Percentiles rank a stretch among this genome's conserved stretches.
phyloP scores from a whole-genome alignment of 805 yeast species.

The Jamesozyma lodderae region DNA sequence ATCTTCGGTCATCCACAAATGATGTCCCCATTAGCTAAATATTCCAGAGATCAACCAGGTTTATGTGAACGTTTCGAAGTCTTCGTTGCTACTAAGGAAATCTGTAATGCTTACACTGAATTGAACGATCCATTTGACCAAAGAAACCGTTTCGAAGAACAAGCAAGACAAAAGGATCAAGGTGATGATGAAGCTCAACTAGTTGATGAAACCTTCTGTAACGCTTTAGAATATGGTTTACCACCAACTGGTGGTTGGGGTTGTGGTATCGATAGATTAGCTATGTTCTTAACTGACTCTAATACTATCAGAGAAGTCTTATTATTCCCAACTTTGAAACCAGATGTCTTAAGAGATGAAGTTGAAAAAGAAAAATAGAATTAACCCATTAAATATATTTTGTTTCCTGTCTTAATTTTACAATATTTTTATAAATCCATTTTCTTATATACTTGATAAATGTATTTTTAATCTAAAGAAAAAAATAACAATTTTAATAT shows the following conservation, averaged over 20 bases:
- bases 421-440: not conserved
- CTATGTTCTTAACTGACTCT: conserved; percentile 95
- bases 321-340: conserved; percentile 97
- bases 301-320: conserved; percentile 96
- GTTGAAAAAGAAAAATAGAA: conserved; percentile 23
- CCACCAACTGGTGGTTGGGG: conserved; percentile 99
- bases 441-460: not conserved
- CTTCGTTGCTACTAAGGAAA: conserved; percentile 96
- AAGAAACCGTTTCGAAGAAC: conserved; percentile 95
- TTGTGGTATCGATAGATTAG: conserved; percentile 95
- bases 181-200: conserved; percentile 99
- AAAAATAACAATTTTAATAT: too few relatives aligned
- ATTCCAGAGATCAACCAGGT: conserved; percentile 86
- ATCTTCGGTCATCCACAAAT: conserved; percentile 98
- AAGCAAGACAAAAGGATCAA: conserved; percentile 95
- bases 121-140: conserved; percentile 98
- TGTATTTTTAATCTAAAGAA: not conserved
- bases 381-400: not conserved
- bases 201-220: conserved; percentile 93
- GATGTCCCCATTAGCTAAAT: conserved; percentile 99
- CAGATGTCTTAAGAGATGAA: conserved; percentile 47
- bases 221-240: conserved; percentile 94
- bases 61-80: conserved; percentile 97
- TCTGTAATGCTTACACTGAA: conserved; percentile 97
- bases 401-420: not conserved